These are phyloP conservation scores for Taphrina wiesneri DNA, from an alignment of 1,139 yeast genomes.

Conservation along the genomic window DNA sequence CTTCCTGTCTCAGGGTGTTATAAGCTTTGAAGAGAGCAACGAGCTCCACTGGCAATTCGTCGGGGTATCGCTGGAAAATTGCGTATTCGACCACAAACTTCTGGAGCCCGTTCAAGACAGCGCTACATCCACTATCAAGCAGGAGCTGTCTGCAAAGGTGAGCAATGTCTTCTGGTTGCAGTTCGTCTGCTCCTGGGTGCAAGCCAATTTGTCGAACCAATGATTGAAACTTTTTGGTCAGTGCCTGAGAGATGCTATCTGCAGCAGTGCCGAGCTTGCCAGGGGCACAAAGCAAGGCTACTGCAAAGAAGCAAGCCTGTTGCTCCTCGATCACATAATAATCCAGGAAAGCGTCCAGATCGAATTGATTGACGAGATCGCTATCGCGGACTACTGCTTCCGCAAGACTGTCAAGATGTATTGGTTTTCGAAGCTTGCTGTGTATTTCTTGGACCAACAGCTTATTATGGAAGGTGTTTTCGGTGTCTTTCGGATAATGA, in stretches of 20 bases:
- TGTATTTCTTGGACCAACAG: not conserved
- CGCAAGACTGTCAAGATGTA: not conserved
- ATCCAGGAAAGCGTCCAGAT: not conserved
- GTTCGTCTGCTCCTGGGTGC: not conserved
- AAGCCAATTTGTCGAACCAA: conserved; percentile 13
- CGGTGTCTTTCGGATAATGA: not conserved
- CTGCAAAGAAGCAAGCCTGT: conserved; percentile 12
- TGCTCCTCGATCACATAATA: not conserved
- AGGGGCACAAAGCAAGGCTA: not conserved
- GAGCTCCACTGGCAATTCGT: conserved; percentile 11
- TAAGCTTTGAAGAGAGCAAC: conserved; percentile 18
- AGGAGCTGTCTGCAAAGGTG: conserved; percentile 7
- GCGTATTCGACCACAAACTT: conserved; percentile 30
- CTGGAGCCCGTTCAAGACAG: not conserved
- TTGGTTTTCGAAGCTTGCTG: not conserved
- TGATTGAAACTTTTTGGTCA: conserved; percentile 7
- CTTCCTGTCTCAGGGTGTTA: conserved; percentile 1
- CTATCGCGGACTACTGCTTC: not conserved
- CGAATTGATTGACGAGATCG: conserved; percentile 1
- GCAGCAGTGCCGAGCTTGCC: not conserved
- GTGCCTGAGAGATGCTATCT: not conserved
- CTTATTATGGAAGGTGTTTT: not conserved
- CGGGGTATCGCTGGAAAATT: conserved; percentile 14
- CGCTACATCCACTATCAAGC: not conserved
- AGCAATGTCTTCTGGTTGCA: conserved; percentile 10